Evolutionary conservation across 352 stramenopile species (phyloP).

Genomic region (Thalassiosira allenii): DNA sequence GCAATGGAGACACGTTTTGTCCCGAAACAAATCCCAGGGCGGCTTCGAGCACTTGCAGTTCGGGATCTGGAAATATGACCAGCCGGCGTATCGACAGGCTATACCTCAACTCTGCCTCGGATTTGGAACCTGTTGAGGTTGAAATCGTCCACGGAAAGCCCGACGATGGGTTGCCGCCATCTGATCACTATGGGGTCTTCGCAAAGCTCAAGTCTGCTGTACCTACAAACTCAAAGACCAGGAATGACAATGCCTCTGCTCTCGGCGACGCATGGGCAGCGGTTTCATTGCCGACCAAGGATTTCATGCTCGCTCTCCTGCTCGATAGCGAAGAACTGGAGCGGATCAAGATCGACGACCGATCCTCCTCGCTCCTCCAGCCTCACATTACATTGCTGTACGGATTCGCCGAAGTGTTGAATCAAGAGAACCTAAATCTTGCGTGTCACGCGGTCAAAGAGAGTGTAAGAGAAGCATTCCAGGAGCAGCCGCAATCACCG

Average conservation of each 20-base stretch:
- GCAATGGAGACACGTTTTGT: conserved; percentile 34
- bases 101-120: conserved; percentile 9
- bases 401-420: conserved; percentile 46
- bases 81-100: conserved; percentile 16
- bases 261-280: conserved; percentile 37
- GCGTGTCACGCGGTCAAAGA: conserved; percentile 10
- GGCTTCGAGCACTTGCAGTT: conserved; percentile 2
- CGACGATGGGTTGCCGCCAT: conserved; percentile 19
- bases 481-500: too few species aligned
- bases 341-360: conserved; percentile 16
- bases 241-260: not conserved
- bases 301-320: conserved; percentile 29
- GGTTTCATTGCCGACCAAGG: not conserved
- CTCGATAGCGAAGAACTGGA: conserved; percentile 17
- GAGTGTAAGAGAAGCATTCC: too few species aligned
- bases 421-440: not conserved
- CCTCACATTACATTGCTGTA: conserved; percentile 48
- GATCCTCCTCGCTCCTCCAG: conserved; percentile 19
- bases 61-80: not conserved
- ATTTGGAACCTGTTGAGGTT: conserved; percentile 10
- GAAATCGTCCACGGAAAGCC: not conserved
- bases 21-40: conserved; percentile 22
- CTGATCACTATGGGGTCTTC: conserved; percentile 45
- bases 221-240: not conserved
- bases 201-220: conserved; percentile 11